Conservation (phyloP, 306 rosid species). For the Vigna reflexopilosa region DNA sequence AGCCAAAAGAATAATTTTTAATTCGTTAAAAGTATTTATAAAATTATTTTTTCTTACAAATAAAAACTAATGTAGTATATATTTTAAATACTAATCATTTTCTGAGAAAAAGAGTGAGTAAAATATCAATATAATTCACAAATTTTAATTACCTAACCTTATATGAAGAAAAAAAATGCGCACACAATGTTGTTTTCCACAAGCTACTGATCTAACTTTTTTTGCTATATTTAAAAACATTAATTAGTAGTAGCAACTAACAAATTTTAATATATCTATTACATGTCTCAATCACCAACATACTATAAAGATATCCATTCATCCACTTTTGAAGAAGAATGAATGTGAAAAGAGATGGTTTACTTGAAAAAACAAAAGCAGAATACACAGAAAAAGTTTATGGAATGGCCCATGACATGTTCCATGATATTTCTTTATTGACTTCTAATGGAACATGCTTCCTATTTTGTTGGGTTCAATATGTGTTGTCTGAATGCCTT, state of each 20-base stretch:
- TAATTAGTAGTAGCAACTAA: no score
- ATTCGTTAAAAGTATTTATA: no score
- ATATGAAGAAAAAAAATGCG: no score
- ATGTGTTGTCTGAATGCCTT: neutral
- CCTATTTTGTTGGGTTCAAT: neutral
- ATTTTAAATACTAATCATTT: neutral
- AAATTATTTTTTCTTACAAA: no score
- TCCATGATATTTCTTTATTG: neutral
- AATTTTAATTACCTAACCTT: no score
- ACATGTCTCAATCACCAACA: neutral
- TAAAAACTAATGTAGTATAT: neutral
- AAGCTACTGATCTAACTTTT: no score
- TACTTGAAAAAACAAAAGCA: neutral
- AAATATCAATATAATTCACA: no score
- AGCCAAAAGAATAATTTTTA: no score
- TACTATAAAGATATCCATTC: neutral
- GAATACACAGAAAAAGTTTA: neutral
- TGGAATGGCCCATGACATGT: neutral
- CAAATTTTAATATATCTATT: neutral
- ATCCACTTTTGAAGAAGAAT: neutral
- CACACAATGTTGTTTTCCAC: no score
- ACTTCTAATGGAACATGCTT: neutral
- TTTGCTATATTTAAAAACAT: no score
- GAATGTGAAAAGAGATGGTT: neutral
- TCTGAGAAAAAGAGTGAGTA: no score